Conservation (phyloP, 140 eudicot genomes). For the Oenanthe javanica region DNA sequence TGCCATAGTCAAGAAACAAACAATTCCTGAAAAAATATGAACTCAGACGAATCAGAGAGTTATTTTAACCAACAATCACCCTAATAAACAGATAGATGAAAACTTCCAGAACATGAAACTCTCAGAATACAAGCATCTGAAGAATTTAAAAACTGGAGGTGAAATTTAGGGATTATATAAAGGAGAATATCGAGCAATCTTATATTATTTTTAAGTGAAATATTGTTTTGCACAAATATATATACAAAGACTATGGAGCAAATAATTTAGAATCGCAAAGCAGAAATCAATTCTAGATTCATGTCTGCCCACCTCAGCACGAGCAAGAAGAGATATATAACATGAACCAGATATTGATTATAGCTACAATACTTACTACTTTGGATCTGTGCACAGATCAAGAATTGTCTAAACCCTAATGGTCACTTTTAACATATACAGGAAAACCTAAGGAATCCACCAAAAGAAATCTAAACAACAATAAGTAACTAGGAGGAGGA, state of each 20-base stretch:
- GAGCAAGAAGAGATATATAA: not conserved
- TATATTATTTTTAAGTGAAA: not conserved
- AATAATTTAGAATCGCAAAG: not conserved
- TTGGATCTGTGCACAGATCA: not conserved
- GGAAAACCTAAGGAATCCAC: not conserved
- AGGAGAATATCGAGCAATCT: not conserved
- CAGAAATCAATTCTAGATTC: not conserved
- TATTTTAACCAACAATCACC: not conserved
- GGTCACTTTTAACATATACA: not conserved
- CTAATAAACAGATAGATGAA: not conserved
- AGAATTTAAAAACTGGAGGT: not conserved
- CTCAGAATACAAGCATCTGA: not conserved
- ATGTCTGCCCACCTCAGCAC: not conserved
- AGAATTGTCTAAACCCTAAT: not conserved
- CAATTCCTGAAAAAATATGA: conserved; percentile 5
- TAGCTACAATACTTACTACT: no score
- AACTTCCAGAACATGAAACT: not conserved
- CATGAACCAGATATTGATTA: not conserved
- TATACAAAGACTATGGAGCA: not conserved
- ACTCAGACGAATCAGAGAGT: not conserved
- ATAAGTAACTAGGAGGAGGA: not conserved
- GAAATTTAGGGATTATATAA: not conserved
- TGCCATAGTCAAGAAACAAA: conserved; percentile 27
- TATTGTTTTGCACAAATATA: not conserved
- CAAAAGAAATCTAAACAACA: not conserved